phyloP scores from a whole-genome alignment of 148 eudicot genomes.

The Rhododendron ovatum region DNA sequence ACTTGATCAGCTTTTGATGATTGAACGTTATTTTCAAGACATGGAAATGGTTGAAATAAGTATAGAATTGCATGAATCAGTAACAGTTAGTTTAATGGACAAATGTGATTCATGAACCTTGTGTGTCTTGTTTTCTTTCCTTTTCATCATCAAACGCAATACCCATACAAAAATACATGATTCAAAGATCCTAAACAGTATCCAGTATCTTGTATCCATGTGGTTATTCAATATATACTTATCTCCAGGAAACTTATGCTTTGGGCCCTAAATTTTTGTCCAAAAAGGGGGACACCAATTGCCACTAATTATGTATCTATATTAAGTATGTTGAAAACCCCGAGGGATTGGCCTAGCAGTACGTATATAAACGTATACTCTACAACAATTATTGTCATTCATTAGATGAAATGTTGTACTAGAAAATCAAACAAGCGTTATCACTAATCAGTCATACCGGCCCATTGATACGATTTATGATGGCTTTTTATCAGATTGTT shows the following conservation, averaged over 20 bases:
- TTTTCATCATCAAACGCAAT: neutral
- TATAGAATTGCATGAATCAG: neutral
- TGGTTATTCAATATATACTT: neutral
- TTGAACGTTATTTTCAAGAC: neutral
- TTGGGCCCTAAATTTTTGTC: neutral
- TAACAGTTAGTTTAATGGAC: neutral
- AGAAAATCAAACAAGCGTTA: neutral
- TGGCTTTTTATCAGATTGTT: too few relatives aligned
- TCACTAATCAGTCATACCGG: neutral
- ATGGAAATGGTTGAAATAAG: neutral
- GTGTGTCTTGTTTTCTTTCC: neutral
- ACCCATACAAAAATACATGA: too few relatives aligned
- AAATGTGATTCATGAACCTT: neutral
- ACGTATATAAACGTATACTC: too few relatives aligned
- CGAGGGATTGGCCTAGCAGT: too few relatives aligned
- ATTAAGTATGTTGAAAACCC: neutral
- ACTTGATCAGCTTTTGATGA: conserved; percentile 29
- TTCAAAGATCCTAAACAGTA: too few relatives aligned
- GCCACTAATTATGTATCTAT: neutral
- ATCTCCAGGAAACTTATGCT: too few relatives aligned
- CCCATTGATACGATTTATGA: too few relatives aligned
- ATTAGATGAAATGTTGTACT: neutral
- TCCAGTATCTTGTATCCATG: too few relatives aligned
- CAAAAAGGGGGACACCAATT: neutral
- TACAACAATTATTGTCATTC: neutral